Evolutionary conservation across 2,329 filamentous ascomycete species (phyloP).

Genomic region (Sarocladium oryzae): DNA sequence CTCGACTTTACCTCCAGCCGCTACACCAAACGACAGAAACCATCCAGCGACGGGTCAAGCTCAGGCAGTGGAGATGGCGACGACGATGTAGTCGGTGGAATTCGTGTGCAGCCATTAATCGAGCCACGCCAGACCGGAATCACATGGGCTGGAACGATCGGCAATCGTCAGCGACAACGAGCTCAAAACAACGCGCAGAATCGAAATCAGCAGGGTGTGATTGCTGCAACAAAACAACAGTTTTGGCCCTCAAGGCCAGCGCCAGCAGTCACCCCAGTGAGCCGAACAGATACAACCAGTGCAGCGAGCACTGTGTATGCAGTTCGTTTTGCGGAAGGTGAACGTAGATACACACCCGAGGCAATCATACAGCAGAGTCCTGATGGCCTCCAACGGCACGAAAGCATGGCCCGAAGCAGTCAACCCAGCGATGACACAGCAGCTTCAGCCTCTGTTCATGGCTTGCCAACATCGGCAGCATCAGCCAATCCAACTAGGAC

Average conservation of each 20-base stretch:
- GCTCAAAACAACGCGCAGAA: neutral
- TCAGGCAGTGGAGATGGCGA: constrained; percentile 20
- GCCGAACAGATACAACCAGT: constrained; percentile 56
- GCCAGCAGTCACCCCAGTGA: constrained; percentile 49
- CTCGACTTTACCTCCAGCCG: constrained; percentile 3
- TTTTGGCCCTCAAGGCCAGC: constrained; percentile 51
- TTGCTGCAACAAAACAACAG: constrained; percentile 33
- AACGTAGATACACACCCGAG: constrained; percentile 36
- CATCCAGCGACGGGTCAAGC: neutral
- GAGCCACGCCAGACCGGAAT: neutral
- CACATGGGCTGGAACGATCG: constrained; percentile 3
- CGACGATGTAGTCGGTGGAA: constrained; percentile 22
- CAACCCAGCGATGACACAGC: constrained; percentile 21
- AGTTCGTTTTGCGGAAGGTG: constrained; percentile 52
- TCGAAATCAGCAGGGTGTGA: neutral
- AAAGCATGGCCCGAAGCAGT: constrained; percentile 21
- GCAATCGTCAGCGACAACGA: neutral
- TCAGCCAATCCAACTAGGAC: neutral
- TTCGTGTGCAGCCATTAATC: neutral
- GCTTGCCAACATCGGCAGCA: neutral
- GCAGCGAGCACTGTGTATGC: constrained; percentile 59
- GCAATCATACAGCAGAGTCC: constrained; percentile 21
- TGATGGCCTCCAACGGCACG: constrained; percentile 28
- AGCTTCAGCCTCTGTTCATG: constrained; percentile 12
- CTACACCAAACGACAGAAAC: neutral